Evolutionary conservation across 768 basidiomycete genomes (phyloP).

Genomic region (Gyrodon lividus): DNA sequence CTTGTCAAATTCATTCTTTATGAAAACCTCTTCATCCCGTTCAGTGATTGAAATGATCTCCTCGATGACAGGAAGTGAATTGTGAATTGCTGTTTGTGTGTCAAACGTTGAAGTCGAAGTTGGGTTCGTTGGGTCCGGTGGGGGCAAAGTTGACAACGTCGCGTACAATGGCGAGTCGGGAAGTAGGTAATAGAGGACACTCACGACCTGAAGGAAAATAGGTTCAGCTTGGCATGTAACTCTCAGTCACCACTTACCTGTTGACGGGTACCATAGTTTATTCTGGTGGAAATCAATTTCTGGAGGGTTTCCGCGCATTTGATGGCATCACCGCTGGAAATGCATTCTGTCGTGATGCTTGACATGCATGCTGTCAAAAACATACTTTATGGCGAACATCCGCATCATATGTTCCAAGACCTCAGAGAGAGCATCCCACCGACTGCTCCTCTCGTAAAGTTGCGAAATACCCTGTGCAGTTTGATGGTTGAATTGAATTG

Average conservation of each 20-base stretch:
- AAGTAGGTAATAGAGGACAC: slow-evolving; percentile 66
- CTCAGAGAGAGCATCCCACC: slow-evolving; percentile 58
- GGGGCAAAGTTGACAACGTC: slow-evolving; percentile 63
- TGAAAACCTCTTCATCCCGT: slow-evolving; percentile 52
- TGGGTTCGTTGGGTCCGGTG: slow-evolving; percentile 76
- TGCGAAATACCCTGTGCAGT: slow-evolving; percentile 61
- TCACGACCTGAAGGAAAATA: slow-evolving; percentile 51
- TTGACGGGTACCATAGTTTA: slow-evolving; percentile 55
- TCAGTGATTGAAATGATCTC: slow-evolving; percentile 70
- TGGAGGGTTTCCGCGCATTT: slow-evolving; percentile 85
- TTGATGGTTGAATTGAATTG: slow-evolving; percentile 12
- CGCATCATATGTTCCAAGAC: slow-evolving; percentile 56
- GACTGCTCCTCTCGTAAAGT: slow-evolving; percentile 63
- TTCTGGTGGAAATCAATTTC: slow-evolving; percentile 63
- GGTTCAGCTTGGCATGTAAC: background rate
- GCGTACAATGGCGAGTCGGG: slow-evolving; percentile 67
- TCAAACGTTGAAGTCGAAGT: slow-evolving; percentile 54
- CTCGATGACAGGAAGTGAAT: slow-evolving; percentile 68
- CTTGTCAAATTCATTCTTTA: slow-evolving; percentile 71
- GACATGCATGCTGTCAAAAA: background rate
- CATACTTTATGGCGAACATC: slow-evolving; percentile 59
- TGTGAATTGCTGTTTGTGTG: slow-evolving; percentile 61
- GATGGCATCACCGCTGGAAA: slow-evolving; percentile 60
- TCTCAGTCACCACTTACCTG: slow-evolving; percentile 43
- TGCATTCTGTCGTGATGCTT: background rate